Evolutionary conservation across 805 yeast genomes (phyloP), one percentile per base, ranked within the genome.

Genomic region (Ogataea trehalophila): DNA sequence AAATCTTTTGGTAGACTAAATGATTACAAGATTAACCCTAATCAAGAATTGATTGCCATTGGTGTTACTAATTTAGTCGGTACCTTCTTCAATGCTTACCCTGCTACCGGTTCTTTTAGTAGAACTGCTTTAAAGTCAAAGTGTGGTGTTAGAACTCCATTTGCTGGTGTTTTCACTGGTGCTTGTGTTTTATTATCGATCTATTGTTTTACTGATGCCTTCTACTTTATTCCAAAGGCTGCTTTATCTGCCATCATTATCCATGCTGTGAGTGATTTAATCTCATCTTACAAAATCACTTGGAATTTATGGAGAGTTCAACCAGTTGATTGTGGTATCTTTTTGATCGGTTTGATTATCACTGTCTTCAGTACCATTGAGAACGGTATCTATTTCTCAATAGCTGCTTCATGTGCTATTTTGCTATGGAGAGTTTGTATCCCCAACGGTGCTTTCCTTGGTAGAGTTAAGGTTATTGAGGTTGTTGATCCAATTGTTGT

Each of bases 71-170:
- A 91, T 69, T 75, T 91, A 65, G 75, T 91, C 57, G 97, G 97
- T 57, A 88, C 96, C 18, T 88, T 90, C 63, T 91, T 91, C 78
- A 77, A 80, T 60, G 96, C 97, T 7, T 91, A 91, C 66, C 97
- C 97, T 8, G 90, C 96, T 7, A 91, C 97, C 5, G 97, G 97
- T 41, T 91, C 97, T 1, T 91, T 91, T 67, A 87, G 95, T 17
- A 83, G 97, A 73, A 86, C 96, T 40, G 97, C 97, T 7, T 76
- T 91, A 59, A 91, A 92, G 70, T 84, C 95, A 44, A 91, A 91
- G 69, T 91, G 96, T 76, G 95, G 96, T 64, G 97, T 91, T 41
- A 80, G 90, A 62, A 91, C 97, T 18, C 97, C 97, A 34, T 72
- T 91, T 51, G 95, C 96, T 40, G 96, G 97, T 70, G 75, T 89